A percentile compares a stretch with the other conserved stretches of the same genome.
phyloP scores from a whole-genome alignment of 257 asterid genomes.

The Ajuga chamaepitys region DNA sequence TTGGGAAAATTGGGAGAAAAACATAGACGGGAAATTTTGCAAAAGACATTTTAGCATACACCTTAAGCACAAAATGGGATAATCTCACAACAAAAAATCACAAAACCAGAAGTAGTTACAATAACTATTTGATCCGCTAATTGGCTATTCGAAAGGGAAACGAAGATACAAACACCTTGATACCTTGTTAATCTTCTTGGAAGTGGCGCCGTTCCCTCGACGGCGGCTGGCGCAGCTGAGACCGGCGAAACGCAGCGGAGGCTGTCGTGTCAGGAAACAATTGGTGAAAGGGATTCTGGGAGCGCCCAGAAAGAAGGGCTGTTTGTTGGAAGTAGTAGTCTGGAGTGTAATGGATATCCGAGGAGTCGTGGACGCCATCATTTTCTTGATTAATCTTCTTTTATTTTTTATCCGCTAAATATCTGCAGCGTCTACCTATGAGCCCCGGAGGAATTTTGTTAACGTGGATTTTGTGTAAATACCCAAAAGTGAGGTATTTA shows the following conservation, averaged over 20 bases:
- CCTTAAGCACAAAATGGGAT: neutral
- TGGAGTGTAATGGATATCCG: slow-evolving; percentile 29
- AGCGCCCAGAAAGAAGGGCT: slow-evolving; percentile 18
- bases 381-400: neutral
- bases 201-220: slow-evolving; percentile 19
- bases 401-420: neutral
- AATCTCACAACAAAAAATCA: slow-evolving; percentile 6
- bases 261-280: slow-evolving; percentile 18
- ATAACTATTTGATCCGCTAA: neutral
- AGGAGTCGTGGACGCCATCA: slow-evolving; percentile 44
- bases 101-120: neutral
- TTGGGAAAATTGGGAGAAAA: too few species aligned
- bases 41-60: neutral
- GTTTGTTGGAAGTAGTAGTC: slow-evolving; percentile 9
- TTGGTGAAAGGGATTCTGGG: slow-evolving; percentile 20
- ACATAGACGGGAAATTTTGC: too few species aligned
- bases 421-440: neutral
- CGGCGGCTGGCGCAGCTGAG: slow-evolving; percentile 62
- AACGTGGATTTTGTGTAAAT: neutral
- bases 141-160: neutral
- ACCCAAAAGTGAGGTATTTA: too few species aligned
- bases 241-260: slow-evolving; percentile 25
- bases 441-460: neutral
- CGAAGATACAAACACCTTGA: neutral
- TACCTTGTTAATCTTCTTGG: slow-evolving; percentile 47